phyloP scores from a whole-genome alignment of 2,329 filamentous ascomycete genomes.

The Xylariaceae sp. region DNA sequence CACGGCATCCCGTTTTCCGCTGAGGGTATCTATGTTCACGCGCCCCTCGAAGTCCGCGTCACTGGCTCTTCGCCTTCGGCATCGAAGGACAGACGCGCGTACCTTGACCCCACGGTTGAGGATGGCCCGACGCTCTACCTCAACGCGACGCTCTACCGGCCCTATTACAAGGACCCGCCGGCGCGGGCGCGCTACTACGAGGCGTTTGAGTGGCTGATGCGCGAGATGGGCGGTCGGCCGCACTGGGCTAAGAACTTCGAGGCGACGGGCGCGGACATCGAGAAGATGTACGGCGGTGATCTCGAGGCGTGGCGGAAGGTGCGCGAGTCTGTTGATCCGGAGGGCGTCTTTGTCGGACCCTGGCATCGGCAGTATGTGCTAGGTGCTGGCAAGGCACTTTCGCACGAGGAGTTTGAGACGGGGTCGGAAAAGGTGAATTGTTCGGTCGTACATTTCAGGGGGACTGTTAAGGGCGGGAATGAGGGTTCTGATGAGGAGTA shows the following conservation, averaged over 20 bases:
- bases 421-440: constrained; percentile 14
- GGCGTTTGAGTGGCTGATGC: constrained; percentile 88
- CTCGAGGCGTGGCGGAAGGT: constrained; percentile 63
- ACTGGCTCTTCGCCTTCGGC: constrained; percentile 57
- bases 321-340: constrained; percentile 65
- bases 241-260: constrained; percentile 94
- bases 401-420: constrained; percentile 31
- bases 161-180: constrained; percentile 72
- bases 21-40: constrained; percentile 76
- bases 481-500: neutral
- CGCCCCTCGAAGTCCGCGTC: constrained; percentile 87
- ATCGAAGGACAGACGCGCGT: constrained; percentile 34
- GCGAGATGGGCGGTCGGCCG: constrained; percentile 71
- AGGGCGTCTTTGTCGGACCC: constrained; percentile 83
- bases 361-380: constrained; percentile 76
- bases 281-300: constrained; percentile 62
- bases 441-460: constrained; percentile 22
- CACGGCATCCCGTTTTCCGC: constrained; percentile 74
- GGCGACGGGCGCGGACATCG: constrained; percentile 55
- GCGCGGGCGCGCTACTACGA: constrained; percentile 75
- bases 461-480: constrained; percentile 14
- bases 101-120: constrained; percentile 63
- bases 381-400: constrained; percentile 29
- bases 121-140: constrained; percentile 76
- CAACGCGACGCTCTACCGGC: constrained; percentile 83